Conservation (phyloP, 148 eudicot species). For the Hydrangea macrophylla region DNA sequence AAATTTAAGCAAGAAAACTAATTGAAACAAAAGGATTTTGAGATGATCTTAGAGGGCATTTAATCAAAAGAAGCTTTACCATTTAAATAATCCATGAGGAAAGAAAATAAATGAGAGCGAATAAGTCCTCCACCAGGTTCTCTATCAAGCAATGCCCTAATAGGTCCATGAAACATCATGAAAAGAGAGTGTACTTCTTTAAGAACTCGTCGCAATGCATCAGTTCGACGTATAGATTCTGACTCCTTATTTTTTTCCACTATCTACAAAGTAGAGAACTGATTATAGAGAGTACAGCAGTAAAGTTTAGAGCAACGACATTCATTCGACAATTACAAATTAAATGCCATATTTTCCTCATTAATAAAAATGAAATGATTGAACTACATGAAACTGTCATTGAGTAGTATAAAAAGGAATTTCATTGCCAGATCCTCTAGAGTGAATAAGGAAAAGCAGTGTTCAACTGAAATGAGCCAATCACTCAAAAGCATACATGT, state of each 20-base stretch:
- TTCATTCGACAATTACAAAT: background rate
- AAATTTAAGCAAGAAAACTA: slow-evolving; percentile 36
- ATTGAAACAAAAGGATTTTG: slow-evolving; percentile 17
- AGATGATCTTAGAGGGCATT: slow-evolving; percentile 10
- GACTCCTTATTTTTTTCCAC: slow-evolving; percentile 79
- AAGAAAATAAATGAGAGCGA: slow-evolving; percentile 66
- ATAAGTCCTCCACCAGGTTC: slow-evolving; percentile 75
- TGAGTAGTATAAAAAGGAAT: background rate
- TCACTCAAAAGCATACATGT: background rate
- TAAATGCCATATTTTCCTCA: background rate
- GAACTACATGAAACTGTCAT: background rate
- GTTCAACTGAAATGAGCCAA: background rate
- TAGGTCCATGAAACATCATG: slow-evolving; percentile 77
- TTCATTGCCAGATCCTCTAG: background rate
- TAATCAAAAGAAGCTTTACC: slow-evolving; percentile 48
- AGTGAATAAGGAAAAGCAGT: background rate
- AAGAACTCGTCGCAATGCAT: slow-evolving; percentile 76
- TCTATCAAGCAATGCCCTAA: slow-evolving; percentile 77
- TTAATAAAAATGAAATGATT: background rate
- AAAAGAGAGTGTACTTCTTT: slow-evolving; percentile 91
- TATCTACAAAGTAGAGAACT: slow-evolving; percentile 39
- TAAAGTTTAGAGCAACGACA: background rate
- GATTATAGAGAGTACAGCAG: background rate
- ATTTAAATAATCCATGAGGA: slow-evolving; percentile 73
- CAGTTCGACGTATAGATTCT: slow-evolving; percentile 80